A percentile compares a stretch with the other conserved stretches of the same genome.
Evolutionary conservation across 768 basidiomycete genomes (phyloP).

Genomic region (Leucogyrophana mollusca): DNA sequence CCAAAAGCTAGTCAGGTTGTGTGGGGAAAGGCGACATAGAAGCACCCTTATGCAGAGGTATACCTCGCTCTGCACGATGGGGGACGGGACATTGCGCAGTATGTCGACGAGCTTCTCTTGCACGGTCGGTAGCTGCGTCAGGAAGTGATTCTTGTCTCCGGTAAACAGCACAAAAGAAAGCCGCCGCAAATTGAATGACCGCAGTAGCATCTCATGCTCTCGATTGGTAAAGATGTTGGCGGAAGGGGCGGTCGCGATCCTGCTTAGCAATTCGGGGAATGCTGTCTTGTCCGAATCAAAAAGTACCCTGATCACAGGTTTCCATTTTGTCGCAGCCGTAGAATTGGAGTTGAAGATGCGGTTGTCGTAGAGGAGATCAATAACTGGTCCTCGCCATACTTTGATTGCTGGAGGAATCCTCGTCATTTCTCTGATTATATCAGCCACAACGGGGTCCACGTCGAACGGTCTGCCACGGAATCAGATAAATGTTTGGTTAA

Average conservation of each 20-base stretch:
- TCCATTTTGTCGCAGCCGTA: conserved; percentile 63
- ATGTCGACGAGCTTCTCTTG: conserved; percentile 97
- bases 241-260: conserved; percentile 81
- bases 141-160: conserved; percentile 88
- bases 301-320: conserved; percentile 70
- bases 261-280: conserved; percentile 81
- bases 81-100: conserved; percentile 72
- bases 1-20: conserved; percentile 95
- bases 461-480: conserved; percentile 66
- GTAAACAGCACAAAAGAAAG: conserved; percentile 85
- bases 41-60: conserved; percentile 92
- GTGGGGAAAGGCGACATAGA: conserved; percentile 84
- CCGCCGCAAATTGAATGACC: conserved; percentile 84
- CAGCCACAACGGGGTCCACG: conserved; percentile 62
- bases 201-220: conserved; percentile 88
- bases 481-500: conserved; percentile 6
- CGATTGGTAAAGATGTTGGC: conserved; percentile 96
- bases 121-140: conserved; percentile 88
- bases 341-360: conserved; percentile 80
- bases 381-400: conserved; percentile 79
- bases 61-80: conserved; percentile 90
- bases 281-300: conserved; percentile 87
- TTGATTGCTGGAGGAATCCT: conserved; percentile 75
- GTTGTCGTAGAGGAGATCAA: conserved; percentile 81
- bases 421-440: conserved; percentile 76